Percentiles rank a stretch among this genome's conserved stretches.
phyloP scores from a whole-genome alignment of 2,329 filamentous ascomycete genomes.

The Thielaviopsis euricoi region DNA sequence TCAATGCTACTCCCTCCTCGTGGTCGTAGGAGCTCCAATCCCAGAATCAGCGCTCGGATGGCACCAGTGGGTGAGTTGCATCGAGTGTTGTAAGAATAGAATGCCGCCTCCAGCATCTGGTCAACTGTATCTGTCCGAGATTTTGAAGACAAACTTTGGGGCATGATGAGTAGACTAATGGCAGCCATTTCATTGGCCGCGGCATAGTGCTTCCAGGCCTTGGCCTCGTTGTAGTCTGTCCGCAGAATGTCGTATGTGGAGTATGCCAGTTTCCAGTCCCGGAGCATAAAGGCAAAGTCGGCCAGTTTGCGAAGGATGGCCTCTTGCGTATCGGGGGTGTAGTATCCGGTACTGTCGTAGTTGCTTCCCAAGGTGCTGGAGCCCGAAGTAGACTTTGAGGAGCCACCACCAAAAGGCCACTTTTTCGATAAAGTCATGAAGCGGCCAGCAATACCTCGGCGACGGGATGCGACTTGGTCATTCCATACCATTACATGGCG shows the following conservation, averaged over 20 bases:
- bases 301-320: slow-evolving; percentile 84
- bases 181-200: slow-evolving; percentile 92
- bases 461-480: slow-evolving; percentile 81
- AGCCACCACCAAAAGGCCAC: slow-evolving; percentile 66
- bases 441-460: slow-evolving; percentile 77
- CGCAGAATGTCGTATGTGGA: slow-evolving; percentile 83
- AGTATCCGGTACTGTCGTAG: slow-evolving; percentile 70
- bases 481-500: slow-evolving; percentile 85
- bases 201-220: slow-evolving; percentile 91
- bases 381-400: slow-evolving; percentile 35
- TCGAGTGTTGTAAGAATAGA: slow-evolving; percentile 81
- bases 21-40: slow-evolving; percentile 66
- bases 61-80: slow-evolving; percentile 68
- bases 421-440: slow-evolving; percentile 88
- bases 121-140: slow-evolving; percentile 67
- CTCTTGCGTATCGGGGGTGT: slow-evolving; percentile 68
- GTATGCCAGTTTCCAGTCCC: slow-evolving; percentile 86
- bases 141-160: slow-evolving; percentile 55
- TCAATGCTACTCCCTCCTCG: slow-evolving; percentile 68
- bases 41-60: slow-evolving; percentile 57
- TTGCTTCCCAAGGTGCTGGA: slow-evolving; percentile 34
- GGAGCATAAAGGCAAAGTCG: slow-evolving; percentile 91
- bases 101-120: slow-evolving; percentile 74
- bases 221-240: slow-evolving; percentile 82
- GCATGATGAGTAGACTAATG: slow-evolving; percentile 63